phyloP scores from a whole-genome alignment of 805 yeast species.

The Cyberlindnera suaveolens region DNA sequence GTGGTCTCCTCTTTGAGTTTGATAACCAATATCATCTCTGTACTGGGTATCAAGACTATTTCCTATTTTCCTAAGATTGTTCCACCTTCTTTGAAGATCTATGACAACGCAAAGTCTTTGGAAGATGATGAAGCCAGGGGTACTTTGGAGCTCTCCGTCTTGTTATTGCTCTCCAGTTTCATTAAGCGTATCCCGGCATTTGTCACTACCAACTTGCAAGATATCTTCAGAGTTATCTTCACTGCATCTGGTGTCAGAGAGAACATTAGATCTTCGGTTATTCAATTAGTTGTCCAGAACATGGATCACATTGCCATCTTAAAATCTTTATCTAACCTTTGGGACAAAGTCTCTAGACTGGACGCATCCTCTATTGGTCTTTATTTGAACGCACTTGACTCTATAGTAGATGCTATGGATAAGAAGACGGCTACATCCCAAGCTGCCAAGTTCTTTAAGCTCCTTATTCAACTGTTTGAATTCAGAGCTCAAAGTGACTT shows the following conservation, averaged over 20 bases:
- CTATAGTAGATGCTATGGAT: constrained; percentile 58
- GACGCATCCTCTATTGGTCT: constrained; percentile 55
- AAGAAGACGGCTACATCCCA: constrained; percentile 72
- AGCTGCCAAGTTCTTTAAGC: constrained; percentile 59
- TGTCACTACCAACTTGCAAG: constrained; percentile 60
- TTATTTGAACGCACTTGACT: constrained; percentile 60
- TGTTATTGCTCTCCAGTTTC: constrained; percentile 67
- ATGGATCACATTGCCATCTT: constrained; percentile 62
- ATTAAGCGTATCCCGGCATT: constrained; percentile 84
- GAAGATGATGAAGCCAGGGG: constrained; percentile 25
- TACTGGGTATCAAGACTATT: constrained; percentile 79
- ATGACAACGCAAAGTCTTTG: constrained; percentile 30
- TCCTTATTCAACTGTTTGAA: constrained; percentile 67
- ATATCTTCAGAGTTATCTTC: constrained; percentile 54
- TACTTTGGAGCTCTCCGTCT: constrained; percentile 58
- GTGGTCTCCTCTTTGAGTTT: constrained; percentile 69
- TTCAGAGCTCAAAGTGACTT: constrained; percentile 53
- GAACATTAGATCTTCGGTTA: constrained; percentile 52
- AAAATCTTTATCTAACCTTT: constrained; percentile 53
- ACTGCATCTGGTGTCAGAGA: constrained; percentile 53
- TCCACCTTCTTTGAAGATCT: constrained; percentile 62
- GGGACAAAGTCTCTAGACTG: constrained; percentile 40
- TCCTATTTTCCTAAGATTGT: constrained; percentile 82
- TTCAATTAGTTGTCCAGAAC: constrained; percentile 56
- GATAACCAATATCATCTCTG: constrained; percentile 61